A percentile compares a stretch with the other conserved stretches of the same genome.
Evolutionary conservation across 1,139 yeast species (phyloP).

Genomic region (Geotrichum histeridarum): DNA sequence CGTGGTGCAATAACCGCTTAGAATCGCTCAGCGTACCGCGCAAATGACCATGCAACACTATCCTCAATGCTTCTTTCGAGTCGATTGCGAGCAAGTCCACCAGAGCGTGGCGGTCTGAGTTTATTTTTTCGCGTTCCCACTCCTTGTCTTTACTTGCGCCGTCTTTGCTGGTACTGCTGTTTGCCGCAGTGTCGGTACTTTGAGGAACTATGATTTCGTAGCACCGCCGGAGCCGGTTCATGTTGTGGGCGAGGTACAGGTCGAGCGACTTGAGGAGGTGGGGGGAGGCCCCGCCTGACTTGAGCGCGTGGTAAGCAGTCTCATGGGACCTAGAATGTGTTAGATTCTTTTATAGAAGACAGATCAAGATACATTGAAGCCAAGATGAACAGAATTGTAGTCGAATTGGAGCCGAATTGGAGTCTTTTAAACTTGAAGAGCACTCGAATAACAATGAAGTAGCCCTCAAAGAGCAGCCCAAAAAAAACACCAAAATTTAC

Average conservation of each 20-base stretch:
- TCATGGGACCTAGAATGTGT: slow-evolving; percentile 27
- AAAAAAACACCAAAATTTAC: no score
- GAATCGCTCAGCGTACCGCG: slow-evolving; percentile 24
- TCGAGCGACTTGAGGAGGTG: slow-evolving; percentile 25
- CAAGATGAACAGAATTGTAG: no score
- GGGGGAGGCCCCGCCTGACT: slow-evolving; percentile 19
- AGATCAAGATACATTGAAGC: no score
- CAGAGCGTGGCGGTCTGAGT: slow-evolving; percentile 24
- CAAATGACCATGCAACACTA: slow-evolving; percentile 26
- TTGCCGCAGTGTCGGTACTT: background rate
- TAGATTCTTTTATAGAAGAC: background rate
- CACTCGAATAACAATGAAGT: no score
- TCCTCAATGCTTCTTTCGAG: slow-evolving; percentile 25
- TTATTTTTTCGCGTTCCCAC: slow-evolving; percentile 23
- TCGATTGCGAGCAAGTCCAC: slow-evolving; percentile 25
- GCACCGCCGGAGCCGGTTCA: slow-evolving; percentile 24
- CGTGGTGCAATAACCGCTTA: slow-evolving; percentile 23
- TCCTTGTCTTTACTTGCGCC: slow-evolving; percentile 18
- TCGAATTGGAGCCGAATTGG: no score
- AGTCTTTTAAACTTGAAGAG: no score
- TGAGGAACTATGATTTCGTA: slow-evolving; percentile 22
- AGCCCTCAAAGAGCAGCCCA: no score
- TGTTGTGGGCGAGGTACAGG: slow-evolving; percentile 22
- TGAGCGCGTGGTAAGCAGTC: slow-evolving; percentile 29
- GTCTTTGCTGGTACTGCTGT: slow-evolving; percentile 18